Evolutionary conservation across 2,329 filamentous ascomycete genomes (phyloP).

Genomic region (Talaromyces sp.): DNA sequence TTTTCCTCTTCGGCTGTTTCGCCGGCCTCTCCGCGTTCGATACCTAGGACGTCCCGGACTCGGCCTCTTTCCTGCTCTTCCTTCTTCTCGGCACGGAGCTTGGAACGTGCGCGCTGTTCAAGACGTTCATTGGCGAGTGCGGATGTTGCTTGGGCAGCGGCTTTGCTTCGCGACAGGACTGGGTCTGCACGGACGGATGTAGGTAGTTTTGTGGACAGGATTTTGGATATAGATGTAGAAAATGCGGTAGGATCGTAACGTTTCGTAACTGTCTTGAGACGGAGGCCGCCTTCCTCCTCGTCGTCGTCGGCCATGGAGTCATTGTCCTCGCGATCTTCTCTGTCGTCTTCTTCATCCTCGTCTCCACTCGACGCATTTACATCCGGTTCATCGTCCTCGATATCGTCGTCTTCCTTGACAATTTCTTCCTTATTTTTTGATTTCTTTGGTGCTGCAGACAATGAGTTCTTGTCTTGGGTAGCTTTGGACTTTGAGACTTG

Average conservation of each 20-base stretch:
- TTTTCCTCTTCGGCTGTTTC: conserved; percentile 68
- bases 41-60: conserved; percentile 76
- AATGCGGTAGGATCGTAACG: conserved; percentile 90
- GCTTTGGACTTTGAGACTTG: conserved; percentile 12
- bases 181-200: conserved; percentile 79
- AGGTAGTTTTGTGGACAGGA: conserved; percentile 84
- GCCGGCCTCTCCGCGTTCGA: conserved; percentile 53
- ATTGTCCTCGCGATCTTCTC: conserved; percentile 22
- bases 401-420: conserved; percentile 31
- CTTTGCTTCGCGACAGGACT: conserved; percentile 78
- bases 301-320: neutral
- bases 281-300: conserved; percentile 36
- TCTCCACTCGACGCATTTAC: conserved; percentile 30
- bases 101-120: conserved; percentile 74
- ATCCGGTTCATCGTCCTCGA: conserved; percentile 41
- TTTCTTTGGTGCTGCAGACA: conserved; percentile 15
- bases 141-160: conserved; percentile 68
- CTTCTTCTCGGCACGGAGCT: conserved; percentile 76
- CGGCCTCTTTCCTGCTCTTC: conserved; percentile 79
- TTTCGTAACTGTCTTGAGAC: conserved; percentile 53
- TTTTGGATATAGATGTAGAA: conserved; percentile 88
- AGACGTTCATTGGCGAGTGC: conserved; percentile 72
- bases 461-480: conserved; percentile 7
- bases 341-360: conserved; percentile 40
- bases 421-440: conserved; percentile 30